These are phyloP conservation scores for Claviceps sp. DNA, from an alignment of 2,329 filamentous ascomycete genomes.

Conservation along the genomic window DNA sequence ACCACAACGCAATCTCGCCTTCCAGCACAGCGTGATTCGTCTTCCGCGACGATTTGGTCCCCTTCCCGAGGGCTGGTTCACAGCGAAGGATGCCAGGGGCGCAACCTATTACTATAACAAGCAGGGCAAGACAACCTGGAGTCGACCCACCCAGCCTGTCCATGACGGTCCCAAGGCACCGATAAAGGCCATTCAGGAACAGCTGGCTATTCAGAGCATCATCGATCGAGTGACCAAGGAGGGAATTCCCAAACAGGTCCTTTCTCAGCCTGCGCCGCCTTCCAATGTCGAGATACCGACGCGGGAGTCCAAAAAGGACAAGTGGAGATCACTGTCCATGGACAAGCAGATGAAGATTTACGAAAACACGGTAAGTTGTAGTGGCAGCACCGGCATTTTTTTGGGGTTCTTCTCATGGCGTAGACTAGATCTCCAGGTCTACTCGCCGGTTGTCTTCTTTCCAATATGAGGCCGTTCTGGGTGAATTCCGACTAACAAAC, in stretches of 20 bases:
- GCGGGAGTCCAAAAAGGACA: slow-evolving; percentile 50
- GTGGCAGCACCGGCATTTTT: neutral
- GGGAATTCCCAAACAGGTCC: slow-evolving; percentile 33
- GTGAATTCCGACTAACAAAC: neutral
- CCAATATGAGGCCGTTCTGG: neutral
- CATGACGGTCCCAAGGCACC: slow-evolving; percentile 51
- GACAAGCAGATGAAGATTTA: slow-evolving; percentile 95
- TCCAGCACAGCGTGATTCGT: slow-evolving; percentile 34
- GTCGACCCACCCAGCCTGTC: slow-evolving; percentile 57
- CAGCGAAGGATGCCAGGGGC: slow-evolving; percentile 56
- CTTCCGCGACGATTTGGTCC: slow-evolving; percentile 39
- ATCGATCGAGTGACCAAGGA: slow-evolving; percentile 74
- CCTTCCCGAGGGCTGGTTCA: slow-evolving; percentile 77
- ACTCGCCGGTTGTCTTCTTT: no score
- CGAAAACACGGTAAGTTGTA: slow-evolving; percentile 68
- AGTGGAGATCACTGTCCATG: slow-evolving; percentile 53
- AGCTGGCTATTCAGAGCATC: slow-evolving; percentile 68
- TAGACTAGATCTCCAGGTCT: no score
- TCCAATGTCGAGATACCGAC: slow-evolving; percentile 31
- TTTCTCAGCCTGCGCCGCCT: slow-evolving; percentile 53
- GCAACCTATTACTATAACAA: slow-evolving; percentile 78
- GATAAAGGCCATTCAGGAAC: slow-evolving; percentile 48
- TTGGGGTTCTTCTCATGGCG: no score
- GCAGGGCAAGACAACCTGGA: slow-evolving; percentile 69
- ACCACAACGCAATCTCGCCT: slow-evolving; percentile 38